Evolutionary conservation across 441 rosid genomes (phyloP), one percentile per base, ranked within the genome.

Genomic region (Gossypium gossypioides): DNA sequence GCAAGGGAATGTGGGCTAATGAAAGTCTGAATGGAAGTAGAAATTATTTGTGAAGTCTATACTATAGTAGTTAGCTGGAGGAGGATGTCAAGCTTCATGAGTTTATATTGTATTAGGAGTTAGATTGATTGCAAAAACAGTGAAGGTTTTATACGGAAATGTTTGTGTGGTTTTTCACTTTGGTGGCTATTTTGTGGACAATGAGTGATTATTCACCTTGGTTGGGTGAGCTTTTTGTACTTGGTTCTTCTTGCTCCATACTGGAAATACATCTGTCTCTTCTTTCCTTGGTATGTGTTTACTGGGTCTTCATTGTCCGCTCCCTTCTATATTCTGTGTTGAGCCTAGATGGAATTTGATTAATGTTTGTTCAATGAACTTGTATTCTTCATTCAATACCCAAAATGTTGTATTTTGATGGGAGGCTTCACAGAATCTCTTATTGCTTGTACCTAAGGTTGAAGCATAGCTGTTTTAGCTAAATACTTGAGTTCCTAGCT

Each of bases 61-160:
- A 1, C 25, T 42, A 66, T 22, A n/a, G 19, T 6, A 6, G 69
- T 46, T 66, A 13, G n/a, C 37, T 46, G 12, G 21, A 44, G 40
- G 56, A 66, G 70, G 55, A 22, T 46, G 21, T 46, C 56, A 66
- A 66, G 13, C 70, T 46, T 66, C n/a, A 46, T 7, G 55, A 22
- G 55, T 46, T 66, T 13, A 7, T 66, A 37, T 66, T 66, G 37
- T 46, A 66, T 44, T 22, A 66, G 19, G 46, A 6, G 24, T 66
- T 66, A 46, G 37, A n/a, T 4, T 22, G 37, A 34, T 65, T 12
- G 55, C 5, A 13, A 44, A 42, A 64, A 1, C 19, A 22, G 6
- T 44, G 55, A 21, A 19, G 56, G 40, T 22, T 44, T 24, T 66
- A 66, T 25, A 66, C 0, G 50, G 5, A n/a, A 65, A 44, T 22